Percentiles rank a stretch among this genome's conserved stretches.
Evolutionary conservation across 164 flowering plant species (phyloP).

Genomic region (Stephania japonica): DNA sequence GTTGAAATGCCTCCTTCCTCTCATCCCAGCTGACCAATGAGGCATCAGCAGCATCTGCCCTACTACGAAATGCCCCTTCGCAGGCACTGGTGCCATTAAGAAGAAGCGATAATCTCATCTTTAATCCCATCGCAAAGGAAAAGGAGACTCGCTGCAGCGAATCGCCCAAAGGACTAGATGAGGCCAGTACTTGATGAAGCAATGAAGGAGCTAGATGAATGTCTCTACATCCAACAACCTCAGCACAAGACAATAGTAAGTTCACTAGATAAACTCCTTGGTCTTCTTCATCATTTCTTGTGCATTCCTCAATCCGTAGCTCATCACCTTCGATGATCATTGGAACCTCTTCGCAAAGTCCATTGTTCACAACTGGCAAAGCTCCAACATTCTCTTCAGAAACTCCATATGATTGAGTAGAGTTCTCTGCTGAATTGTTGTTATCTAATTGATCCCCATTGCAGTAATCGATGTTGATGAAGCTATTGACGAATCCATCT

Average conservation of each 20-base stretch:
- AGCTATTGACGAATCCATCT: constrained; percentile 45
- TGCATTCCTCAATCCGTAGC: too few relatives aligned
- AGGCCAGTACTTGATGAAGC: constrained; percentile 45
- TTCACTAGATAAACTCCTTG: constrained; percentile 61
- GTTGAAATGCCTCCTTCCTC: constrained; percentile 45
- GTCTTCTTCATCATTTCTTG: not conserved
- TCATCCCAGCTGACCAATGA: constrained; percentile 33
- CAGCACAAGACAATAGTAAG: constrained; percentile 55
- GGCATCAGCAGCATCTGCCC: constrained; percentile 13
- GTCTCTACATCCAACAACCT: constrained; percentile 65
- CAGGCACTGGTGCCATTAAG: constrained; percentile 30
- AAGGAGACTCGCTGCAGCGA: constrained; percentile 48
- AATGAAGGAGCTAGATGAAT: constrained; percentile 46
- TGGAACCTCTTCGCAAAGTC: constrained; percentile 4
- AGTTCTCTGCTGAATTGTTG: constrained; percentile 5
- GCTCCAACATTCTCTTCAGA: constrained; percentile 16
- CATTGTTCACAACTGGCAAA: constrained; percentile 12
- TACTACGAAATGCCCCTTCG: constrained; percentile 28
- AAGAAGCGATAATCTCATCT: constrained; percentile 37
- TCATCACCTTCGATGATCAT: constrained; percentile 20
- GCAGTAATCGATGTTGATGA: constrained; percentile 38
- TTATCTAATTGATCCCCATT: constrained; percentile 7
- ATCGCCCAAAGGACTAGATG: constrained; percentile 42
- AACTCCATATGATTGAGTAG: not conserved
- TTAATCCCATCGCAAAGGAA: constrained; percentile 48